These are phyloP conservation scores for Phytophthora capsici DNA, from an alignment of 352 stramenopile species.

Conservation along the genomic window DNA sequence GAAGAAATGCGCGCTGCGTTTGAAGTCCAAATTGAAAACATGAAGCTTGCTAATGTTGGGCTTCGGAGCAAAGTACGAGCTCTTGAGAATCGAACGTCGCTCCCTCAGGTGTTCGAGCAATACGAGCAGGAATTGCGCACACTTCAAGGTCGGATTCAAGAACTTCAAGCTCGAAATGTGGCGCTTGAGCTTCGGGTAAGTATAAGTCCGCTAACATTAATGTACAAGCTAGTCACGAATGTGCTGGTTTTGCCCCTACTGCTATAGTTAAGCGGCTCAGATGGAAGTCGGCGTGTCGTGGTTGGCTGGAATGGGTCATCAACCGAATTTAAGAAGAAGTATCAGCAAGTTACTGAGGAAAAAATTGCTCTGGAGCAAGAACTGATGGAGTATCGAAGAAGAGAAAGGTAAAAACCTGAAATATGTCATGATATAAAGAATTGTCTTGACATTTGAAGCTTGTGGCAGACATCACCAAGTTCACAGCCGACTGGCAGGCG, in stretches of 20 bases:
- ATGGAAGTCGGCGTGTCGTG: neutral
- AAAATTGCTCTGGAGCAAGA: slow-evolving; percentile 67
- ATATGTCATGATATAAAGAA: neutral
- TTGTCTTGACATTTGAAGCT: no score
- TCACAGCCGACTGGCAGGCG: slow-evolving; percentile 63
- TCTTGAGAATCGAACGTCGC: slow-evolving; percentile 56
- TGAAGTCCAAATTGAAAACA: slow-evolving; percentile 79
- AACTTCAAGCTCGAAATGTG: slow-evolving; percentile 68
- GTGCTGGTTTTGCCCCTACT: neutral
- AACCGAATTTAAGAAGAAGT: slow-evolving; percentile 73
- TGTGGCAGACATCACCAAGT: slow-evolving; percentile 61
- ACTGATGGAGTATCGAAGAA: slow-evolving; percentile 60
- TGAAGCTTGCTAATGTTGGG: slow-evolving; percentile 69
- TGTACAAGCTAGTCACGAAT: neutral
- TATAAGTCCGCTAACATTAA: neutral
- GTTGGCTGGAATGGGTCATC: slow-evolving; percentile 10
- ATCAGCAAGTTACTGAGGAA: slow-evolving; percentile 63
- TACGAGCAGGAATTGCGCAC: slow-evolving; percentile 71
- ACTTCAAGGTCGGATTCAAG: slow-evolving; percentile 60
- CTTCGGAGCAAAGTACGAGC: slow-evolving; percentile 73
- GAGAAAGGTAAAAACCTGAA: slow-evolving; percentile 43
- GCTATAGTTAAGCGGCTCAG: slow-evolving; percentile 10
- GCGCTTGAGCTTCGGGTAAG: slow-evolving; percentile 66
- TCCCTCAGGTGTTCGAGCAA: slow-evolving; percentile 69
- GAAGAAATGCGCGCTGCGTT: slow-evolving; percentile 62